Base-by-base conservation (phyloP, 208 protist genomes). In the Phytomonas serpens region DNA sequence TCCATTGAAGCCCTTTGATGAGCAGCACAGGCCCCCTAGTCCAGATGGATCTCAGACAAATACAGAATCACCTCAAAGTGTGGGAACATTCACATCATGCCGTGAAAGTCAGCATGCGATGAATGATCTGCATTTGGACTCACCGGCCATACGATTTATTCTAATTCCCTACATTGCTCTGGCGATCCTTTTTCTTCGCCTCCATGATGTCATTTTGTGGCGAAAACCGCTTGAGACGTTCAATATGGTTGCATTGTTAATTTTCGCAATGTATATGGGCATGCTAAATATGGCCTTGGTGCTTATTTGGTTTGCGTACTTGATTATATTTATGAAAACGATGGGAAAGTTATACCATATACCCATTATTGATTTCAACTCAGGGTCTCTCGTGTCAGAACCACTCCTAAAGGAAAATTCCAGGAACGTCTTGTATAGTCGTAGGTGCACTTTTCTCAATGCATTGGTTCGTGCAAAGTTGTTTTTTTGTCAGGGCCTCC, bases 401-500 rank as follows among this genome's bases (percentile, higher is more conserved):
- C 30, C 75, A 63, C 63, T 77, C 16, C 38, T 37, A 3, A 75
- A 64, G 40, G 51, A 62, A 11, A 71, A 34, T 29, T 74, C 84
- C 36, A 73, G 84, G 23, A 77, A 81, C 16, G 87, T 87, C 38
- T 70, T 95, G 37, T 95, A 91, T 79, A 87, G 86, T 6, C 70
- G 79, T 11, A 82, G 89, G 14, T 88, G 89, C 69, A 70, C 72
- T 27, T 61, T 92, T 33, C 72, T 95, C 27, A 95, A 95, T 71
- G 86, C 86, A 34, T 77, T 95, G 37, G 77, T 89, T 38, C 81
- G 90, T 0, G 81, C 87, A 29, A 77, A 83, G 36, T 62, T 95
- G 4, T 95, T 95, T 69, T 95, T 90, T 66, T 77, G 77, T 4
- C 85, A 87, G 47, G 90, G 90, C 14, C 73, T 95, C 47, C 84